Conservation (phyloP, 2,329 filamentous ascomycete species). For the Fusarium sp. region DNA sequence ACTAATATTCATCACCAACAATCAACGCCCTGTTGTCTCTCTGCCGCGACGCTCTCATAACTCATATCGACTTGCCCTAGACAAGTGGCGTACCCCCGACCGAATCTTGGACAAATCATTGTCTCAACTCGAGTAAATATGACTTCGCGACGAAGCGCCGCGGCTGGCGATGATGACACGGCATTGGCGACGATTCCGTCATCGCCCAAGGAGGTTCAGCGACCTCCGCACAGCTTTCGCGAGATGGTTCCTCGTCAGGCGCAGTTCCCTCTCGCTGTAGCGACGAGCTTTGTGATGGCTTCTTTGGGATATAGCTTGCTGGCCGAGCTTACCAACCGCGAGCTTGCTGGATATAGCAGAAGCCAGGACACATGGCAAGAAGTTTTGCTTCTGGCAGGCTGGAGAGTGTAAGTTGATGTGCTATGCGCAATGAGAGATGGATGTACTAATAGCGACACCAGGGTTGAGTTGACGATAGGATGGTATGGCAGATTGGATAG, state of each 20-base stretch:
- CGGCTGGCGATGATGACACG: slow-evolving; percentile 36
- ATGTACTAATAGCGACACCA: slow-evolving; percentile 53
- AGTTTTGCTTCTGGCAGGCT: slow-evolving; percentile 66
- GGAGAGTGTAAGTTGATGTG: slow-evolving; percentile 66
- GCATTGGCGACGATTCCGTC: slow-evolving; percentile 32
- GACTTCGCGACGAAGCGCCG: slow-evolving; percentile 45
- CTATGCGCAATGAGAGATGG: neutral
- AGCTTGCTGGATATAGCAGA: slow-evolving; percentile 77
- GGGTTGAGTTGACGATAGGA: slow-evolving; percentile 75
- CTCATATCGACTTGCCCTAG: slow-evolving; percentile 1
- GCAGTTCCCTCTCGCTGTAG: slow-evolving; percentile 67
- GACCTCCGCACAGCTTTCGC: slow-evolving; percentile 32
- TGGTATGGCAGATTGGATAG: slow-evolving; percentile 84
- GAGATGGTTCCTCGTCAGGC: slow-evolving; percentile 57
- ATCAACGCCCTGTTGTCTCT: slow-evolving; percentile 10
- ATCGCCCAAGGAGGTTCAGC: slow-evolving; percentile 17
- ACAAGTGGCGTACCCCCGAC: slow-evolving; percentile 15
- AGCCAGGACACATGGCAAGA: slow-evolving; percentile 73
- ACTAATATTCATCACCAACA: neutral
- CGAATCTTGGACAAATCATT: neutral
- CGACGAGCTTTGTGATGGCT: slow-evolving; percentile 72
- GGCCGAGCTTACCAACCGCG: slow-evolving; percentile 70
- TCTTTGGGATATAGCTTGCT: slow-evolving; percentile 73
- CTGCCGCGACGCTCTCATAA: slow-evolving; percentile 18
- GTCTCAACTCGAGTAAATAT: slow-evolving; percentile 26